phyloP scores from a whole-genome alignment of 2,329 filamentous ascomycete genomes.

The Bipolaris gigantea region DNA sequence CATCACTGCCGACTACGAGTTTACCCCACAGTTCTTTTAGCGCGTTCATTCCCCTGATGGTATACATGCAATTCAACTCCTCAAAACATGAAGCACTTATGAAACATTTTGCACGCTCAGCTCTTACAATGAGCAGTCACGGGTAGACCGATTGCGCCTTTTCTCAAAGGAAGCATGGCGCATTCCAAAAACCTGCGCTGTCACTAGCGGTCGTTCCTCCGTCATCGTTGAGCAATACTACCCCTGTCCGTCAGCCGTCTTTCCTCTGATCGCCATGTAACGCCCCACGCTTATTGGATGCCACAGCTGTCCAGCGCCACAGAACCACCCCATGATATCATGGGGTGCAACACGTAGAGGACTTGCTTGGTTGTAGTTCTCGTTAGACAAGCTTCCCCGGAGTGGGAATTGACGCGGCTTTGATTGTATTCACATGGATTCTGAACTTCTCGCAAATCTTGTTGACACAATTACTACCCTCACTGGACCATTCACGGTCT shows the following conservation, averaged over 20 bases:
- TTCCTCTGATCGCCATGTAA: slow-evolving; percentile 16
- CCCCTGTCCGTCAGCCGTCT: slow-evolving; percentile 24
- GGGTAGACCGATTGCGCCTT: not conserved
- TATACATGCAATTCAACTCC: not conserved
- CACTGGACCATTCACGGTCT: not conserved
- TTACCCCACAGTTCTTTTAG: not conserved
- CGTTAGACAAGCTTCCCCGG: slow-evolving; percentile 5
- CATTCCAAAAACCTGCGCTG: slow-evolving; percentile 10
- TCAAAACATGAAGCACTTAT: not conserved
- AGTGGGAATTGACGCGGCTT: slow-evolving; percentile 2
- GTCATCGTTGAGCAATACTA: slow-evolving; percentile 25
- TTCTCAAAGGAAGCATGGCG: not conserved
- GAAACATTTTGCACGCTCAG: not conserved
- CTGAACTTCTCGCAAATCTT: not conserved
- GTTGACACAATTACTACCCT: not conserved
- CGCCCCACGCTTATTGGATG: slow-evolving; percentile 20
- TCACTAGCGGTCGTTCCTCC: slow-evolving; percentile 13
- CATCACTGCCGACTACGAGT: not conserved
- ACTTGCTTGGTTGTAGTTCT: slow-evolving; percentile 14
- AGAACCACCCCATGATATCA: slow-evolving; percentile 30
- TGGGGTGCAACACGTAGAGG: slow-evolving; percentile 14
- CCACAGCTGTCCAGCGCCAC: slow-evolving; percentile 30
- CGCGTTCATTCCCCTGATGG: too few relatives aligned
- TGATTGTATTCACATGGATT: not conserved
- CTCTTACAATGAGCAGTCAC: not conserved